phyloP scores from a whole-genome alignment of 257 asterid species.

The Jacaranda copaia region DNA sequence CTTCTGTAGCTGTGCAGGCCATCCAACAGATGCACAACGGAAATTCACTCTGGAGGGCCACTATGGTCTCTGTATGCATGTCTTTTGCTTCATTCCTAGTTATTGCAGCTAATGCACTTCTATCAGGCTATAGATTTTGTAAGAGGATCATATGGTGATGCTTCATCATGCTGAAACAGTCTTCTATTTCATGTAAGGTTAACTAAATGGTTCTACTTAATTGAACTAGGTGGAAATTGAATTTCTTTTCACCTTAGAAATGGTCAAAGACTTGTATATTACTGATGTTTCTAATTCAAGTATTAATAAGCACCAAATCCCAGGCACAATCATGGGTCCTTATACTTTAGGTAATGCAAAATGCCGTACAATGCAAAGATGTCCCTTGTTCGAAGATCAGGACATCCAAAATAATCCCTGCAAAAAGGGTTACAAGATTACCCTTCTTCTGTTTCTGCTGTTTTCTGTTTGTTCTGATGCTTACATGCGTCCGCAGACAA shows the following conservation, averaged over 20 bases:
- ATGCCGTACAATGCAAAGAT: background rate
- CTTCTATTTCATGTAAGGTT: background rate
- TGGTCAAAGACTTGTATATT: background rate
- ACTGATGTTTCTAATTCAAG: background rate
- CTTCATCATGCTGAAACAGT: background rate
- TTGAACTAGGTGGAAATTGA: background rate
- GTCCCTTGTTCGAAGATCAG: background rate
- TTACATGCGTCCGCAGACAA: background rate
- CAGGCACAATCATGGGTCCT: too few relatives aligned
- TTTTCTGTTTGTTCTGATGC: too few relatives aligned
- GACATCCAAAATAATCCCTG: background rate
- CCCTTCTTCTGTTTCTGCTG: too few relatives aligned
- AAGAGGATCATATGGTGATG: constrained; percentile 74
- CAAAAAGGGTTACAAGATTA: too few relatives aligned
- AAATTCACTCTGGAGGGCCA: constrained; percentile 57
- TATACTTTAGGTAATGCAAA: too few relatives aligned
- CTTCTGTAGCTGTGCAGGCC: constrained; percentile 59
- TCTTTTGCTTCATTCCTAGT: constrained; percentile 62
- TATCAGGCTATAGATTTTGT: constrained; percentile 79
- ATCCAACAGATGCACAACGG: constrained; percentile 50
- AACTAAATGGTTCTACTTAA: background rate
- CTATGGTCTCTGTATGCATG: constrained; percentile 54
- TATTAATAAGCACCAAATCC: background rate
- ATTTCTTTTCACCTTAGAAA: background rate
- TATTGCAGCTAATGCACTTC: constrained; percentile 50